These are phyloP conservation scores for Iris pallida DNA, from an alignment of 116 monocot genomes.

Conservation along the genomic window DNA sequence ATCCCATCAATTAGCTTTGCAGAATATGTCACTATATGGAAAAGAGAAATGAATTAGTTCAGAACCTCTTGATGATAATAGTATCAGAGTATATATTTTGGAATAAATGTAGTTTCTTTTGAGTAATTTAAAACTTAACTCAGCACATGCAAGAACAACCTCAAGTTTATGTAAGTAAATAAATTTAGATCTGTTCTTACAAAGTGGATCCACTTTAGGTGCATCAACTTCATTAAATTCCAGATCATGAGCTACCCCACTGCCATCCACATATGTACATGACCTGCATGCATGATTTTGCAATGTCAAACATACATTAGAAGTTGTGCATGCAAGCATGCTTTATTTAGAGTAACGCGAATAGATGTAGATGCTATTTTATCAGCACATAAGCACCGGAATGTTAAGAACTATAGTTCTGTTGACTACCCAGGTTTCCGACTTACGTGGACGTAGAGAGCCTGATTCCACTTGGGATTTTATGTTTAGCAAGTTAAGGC, in stretches of 20 bases:
- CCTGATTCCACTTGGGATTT: no score
- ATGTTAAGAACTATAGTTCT: background rate
- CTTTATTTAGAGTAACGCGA: no score
- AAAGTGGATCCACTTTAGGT: slow-evolving; percentile 53
- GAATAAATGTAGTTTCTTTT: no score
- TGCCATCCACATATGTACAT: slow-evolving; percentile 66
- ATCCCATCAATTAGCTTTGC: slow-evolving; percentile 86
- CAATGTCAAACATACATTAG: no score
- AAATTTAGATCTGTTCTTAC: slow-evolving; percentile 33
- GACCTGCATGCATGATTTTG: slow-evolving; percentile 35
- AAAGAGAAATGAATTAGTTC: background rate
- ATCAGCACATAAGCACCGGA: no score
- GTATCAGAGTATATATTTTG: no score
- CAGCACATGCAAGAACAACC: background rate
- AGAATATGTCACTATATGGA: slow-evolving; percentile 54
- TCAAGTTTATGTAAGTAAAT: background rate
- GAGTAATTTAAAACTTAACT: background rate
- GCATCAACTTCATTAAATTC: slow-evolving; percentile 46
- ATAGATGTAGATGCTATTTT: background rate
- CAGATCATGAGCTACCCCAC: slow-evolving; percentile 54
- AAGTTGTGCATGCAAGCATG: no score
- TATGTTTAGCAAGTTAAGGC: no score
- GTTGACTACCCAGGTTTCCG: no score
- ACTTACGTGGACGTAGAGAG: no score
- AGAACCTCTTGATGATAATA: background rate